Percentiles rank a stretch among this genome's conserved stretches.
phyloP scores from a whole-genome alignment of 2,329 filamentous ascomycete genomes.

The Hypoxylon sp. region DNA sequence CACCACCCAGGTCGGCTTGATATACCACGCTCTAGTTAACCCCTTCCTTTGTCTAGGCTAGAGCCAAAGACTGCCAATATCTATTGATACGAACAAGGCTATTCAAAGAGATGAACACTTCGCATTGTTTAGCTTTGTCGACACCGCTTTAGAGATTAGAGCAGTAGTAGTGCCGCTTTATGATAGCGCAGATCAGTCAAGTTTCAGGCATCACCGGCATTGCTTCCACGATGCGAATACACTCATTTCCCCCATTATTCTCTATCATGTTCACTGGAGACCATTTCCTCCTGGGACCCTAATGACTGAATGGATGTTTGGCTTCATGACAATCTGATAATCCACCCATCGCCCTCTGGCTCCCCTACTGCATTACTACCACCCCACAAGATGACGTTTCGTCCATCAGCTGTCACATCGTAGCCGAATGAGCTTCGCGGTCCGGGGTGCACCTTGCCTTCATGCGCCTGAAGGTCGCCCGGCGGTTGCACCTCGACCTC shows the following conservation, averaged over 20 bases:
- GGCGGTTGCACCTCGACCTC: slow-evolving; percentile 64
- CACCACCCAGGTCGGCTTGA: neutral
- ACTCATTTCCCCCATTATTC: neutral
- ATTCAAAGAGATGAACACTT: slow-evolving; percentile 13
- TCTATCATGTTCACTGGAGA: neutral
- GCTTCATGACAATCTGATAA: slow-evolving; percentile 50
- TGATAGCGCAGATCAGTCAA: neutral
- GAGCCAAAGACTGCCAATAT: neutral
- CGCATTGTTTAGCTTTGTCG: slow-evolving; percentile 15
- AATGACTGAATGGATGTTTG: neutral
- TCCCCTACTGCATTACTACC: slow-evolving; percentile 62
- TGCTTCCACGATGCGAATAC: neutral
- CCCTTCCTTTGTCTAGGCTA: slow-evolving; percentile 20
- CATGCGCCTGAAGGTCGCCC: slow-evolving; percentile 58
- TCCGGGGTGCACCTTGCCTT: slow-evolving; percentile 60
- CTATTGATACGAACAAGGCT: neutral
- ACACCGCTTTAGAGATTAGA: neutral
- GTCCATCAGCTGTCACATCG: slow-evolving; percentile 61
- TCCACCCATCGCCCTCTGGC: slow-evolving; percentile 59
- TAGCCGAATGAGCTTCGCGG: slow-evolving; percentile 60
- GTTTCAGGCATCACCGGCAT: neutral
- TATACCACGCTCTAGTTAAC: slow-evolving; percentile 15
- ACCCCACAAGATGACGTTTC: slow-evolving; percentile 68
- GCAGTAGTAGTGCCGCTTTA: neutral
- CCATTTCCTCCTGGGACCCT: neutral